Conservation (phyloP, 179 eudicot genomes). For the Heliamphora pulchella region DNA sequence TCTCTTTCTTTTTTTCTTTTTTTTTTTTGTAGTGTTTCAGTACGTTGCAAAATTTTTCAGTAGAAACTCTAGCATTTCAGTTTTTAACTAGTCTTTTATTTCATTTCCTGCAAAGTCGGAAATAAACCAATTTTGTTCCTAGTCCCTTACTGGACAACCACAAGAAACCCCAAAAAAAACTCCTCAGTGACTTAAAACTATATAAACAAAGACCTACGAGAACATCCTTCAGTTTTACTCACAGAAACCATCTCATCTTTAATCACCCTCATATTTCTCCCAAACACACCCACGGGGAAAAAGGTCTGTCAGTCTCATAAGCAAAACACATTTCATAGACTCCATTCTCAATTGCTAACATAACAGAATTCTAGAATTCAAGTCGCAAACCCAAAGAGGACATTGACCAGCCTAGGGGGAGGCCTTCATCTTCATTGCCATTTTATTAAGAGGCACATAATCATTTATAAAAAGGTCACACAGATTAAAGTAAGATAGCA, state of each 20-base stretch:
- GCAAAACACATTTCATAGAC: background rate
- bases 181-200: too few relatives aligned
- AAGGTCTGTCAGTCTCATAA: background rate
- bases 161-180: too few relatives aligned
- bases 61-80: too few relatives aligned
- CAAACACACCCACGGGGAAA: background rate
- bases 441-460: background rate
- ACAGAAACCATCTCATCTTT: background rate
- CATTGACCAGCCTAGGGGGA: background rate
- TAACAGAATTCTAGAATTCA: background rate
- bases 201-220: background rate
- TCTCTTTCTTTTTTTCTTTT: too few relatives aligned
- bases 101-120: too few relatives aligned
- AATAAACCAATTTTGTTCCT: too few relatives aligned
- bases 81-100: too few relatives aligned
- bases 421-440: background rate
- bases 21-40: too few relatives aligned
- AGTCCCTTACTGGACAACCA: too few relatives aligned
- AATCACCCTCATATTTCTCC: slow-evolving; percentile 1
- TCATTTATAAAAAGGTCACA: too few relatives aligned
- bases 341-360: background rate
- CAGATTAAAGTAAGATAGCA: too few relatives aligned
- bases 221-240: background rate
- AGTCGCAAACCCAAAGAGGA: background rate
- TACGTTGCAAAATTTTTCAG: too few relatives aligned